These are phyloP conservation scores for Rubroshorea leprosula DNA, from an alignment of 345 rosid genomes.

Conservation along the genomic window DNA sequence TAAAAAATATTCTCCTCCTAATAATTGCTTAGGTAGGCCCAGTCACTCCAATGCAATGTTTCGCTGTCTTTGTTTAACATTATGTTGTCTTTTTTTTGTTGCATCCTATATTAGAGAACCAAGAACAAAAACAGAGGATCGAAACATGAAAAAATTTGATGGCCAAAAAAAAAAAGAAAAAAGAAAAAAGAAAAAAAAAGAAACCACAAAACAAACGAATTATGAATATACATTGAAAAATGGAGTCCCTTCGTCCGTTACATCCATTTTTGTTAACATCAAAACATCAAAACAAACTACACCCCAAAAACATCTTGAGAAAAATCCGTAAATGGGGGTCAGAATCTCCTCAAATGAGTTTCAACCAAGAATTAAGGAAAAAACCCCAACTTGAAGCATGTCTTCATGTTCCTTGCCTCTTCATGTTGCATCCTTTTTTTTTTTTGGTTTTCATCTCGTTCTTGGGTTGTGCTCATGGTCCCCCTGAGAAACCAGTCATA, in stretches of 20 bases:
- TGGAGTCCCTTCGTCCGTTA: neutral
- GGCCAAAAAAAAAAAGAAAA: no score
- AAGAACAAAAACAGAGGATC: no score
- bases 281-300: constrained; percentile 2
- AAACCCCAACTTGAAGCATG: neutral
- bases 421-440: constrained; percentile 19
- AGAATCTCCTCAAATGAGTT: neutral
- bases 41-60: no score
- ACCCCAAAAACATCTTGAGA: neutral
- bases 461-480: constrained; percentile 16
- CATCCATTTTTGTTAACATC: neutral
- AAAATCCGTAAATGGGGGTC: neutral
- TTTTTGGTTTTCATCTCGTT: constrained; percentile 7
- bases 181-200: no score
- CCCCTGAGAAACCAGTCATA: constrained; percentile 16
- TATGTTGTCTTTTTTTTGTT: no score
- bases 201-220: constrained; percentile 10
- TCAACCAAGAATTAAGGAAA: neutral
- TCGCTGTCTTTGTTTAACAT: no score
- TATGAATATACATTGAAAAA: neutral
- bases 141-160: no score
- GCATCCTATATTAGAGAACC: no score
- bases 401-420: neutral
- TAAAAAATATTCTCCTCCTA: no score
- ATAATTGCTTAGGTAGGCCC: no score